Conservation (phyloP, 2,329 filamentous ascomycete species). For the Sporothrix curviconia region DNA sequence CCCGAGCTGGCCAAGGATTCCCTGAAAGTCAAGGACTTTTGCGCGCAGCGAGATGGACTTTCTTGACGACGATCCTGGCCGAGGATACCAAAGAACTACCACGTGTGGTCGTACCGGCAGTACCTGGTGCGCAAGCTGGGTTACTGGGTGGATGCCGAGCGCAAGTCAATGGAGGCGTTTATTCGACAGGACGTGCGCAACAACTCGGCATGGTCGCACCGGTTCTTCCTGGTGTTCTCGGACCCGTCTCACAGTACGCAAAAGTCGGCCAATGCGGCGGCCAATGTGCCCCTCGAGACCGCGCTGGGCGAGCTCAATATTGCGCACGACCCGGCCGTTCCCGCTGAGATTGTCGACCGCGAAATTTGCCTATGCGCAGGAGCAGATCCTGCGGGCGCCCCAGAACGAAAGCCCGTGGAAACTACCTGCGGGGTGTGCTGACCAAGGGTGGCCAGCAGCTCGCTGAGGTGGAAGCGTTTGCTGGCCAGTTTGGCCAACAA, state of each 20-base stretch:
- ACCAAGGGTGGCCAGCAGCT: constrained; percentile 55
- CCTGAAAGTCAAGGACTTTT: constrained; percentile 50
- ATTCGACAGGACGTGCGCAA: constrained; percentile 80
- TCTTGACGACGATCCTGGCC: constrained; percentile 69
- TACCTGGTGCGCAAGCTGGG: constrained; percentile 59
- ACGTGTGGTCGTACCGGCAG: constrained; percentile 95
- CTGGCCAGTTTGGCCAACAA: constrained; percentile 42
- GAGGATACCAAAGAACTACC: constrained; percentile 95
- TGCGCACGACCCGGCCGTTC: constrained; percentile 49
- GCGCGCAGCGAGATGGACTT: constrained; percentile 66
- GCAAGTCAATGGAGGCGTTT: constrained; percentile 63
- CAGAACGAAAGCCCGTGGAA: constrained; percentile 96
- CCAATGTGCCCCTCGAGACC: not conserved
- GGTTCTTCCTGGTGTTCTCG: constrained; percentile 85
- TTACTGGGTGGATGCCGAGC: constrained; percentile 59
- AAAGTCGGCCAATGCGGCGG: not conserved
- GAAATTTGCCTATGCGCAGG: constrained; percentile 70
- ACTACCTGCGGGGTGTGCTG: constrained; percentile 75
- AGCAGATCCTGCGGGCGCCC: constrained; percentile 69
- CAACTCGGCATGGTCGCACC: constrained; percentile 96
- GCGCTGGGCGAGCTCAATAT: constrained; percentile 38
- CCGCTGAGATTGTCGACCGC: constrained; percentile 58
- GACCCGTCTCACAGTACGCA: constrained; percentile 46
- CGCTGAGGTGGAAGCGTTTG: constrained; percentile 41
- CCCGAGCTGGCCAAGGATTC: constrained; percentile 53